Evolutionary conservation across 2,329 filamentous ascomycete genomes (phyloP).

Genomic region (Neurospora sp.): DNA sequence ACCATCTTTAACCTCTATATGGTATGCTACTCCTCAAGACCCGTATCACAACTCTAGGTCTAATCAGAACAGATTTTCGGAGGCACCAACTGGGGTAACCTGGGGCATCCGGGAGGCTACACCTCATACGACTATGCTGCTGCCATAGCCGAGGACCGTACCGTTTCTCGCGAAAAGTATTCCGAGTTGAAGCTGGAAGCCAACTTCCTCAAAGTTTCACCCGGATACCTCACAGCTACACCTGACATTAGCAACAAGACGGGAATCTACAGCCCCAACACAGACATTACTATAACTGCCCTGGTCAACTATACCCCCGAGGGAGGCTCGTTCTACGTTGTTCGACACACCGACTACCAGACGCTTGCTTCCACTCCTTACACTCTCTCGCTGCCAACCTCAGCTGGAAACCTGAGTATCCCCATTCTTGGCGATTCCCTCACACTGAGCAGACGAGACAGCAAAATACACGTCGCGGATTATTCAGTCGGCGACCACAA

Average conservation of each 20-base stretch:
- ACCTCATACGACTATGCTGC: conserved; percentile 48
- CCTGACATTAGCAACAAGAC: conserved; percentile 39
- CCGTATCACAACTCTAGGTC: not conserved
- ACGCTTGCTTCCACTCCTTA: conserved; percentile 48
- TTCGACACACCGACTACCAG: conserved; percentile 58
- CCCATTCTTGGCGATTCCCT: conserved; percentile 50
- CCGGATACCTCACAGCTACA: conserved; percentile 54
- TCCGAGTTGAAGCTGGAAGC: conserved; percentile 68
- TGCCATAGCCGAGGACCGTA: conserved; percentile 59
- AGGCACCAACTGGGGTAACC: conserved; percentile 77
- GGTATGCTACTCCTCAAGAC: conserved; percentile 31
- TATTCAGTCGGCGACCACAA: conserved; percentile 51
- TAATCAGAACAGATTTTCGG: conserved; percentile 46
- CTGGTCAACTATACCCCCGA: conserved; percentile 28
- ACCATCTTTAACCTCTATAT: conserved; percentile 68
- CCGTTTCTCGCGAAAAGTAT: conserved; percentile 64
- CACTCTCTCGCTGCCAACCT: conserved; percentile 51
- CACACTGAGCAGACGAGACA: conserved; percentile 52
- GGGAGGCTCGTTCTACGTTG: conserved; percentile 50
- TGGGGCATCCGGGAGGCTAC: conserved; percentile 59
- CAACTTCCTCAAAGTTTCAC: conserved; percentile 65
- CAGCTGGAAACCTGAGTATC: conserved; percentile 36
- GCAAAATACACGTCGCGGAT: conserved; percentile 58
- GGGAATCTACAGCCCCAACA: conserved; percentile 42
- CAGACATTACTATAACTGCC: conserved; percentile 50